phyloP scores from a whole-genome alignment of 176 grass and related monocot species.

The Lolium perenne region DNA sequence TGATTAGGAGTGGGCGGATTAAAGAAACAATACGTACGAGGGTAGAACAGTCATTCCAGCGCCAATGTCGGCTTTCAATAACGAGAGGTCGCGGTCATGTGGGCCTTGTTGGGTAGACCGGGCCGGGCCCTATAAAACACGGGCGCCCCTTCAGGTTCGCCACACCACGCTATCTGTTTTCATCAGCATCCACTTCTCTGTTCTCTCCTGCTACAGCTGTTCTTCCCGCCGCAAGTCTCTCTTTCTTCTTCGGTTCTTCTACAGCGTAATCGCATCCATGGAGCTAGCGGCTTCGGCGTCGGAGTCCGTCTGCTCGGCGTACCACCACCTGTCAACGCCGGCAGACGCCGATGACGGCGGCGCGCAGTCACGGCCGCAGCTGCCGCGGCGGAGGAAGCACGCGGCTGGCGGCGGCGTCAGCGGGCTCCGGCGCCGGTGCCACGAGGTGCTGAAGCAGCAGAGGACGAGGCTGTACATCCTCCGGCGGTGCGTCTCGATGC shows the following conservation, averaged over 20 bases:
- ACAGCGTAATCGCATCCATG: background rate
- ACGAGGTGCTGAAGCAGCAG: conserved; percentile 78
- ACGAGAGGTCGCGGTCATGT: conserved; percentile 14
- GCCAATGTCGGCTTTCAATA: conserved; percentile 16
- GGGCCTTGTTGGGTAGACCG: background rate
- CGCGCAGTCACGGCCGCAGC: background rate
- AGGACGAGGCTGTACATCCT: conserved; percentile 82
- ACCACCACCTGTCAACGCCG: conserved; percentile 32
- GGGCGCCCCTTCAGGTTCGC: background rate
- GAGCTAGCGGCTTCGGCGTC: conserved; percentile 38
- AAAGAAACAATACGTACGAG: background rate
- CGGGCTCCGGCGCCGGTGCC: conserved; percentile 66
- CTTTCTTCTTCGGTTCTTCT: background rate
- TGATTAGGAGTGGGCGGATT: background rate
- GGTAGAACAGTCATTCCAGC: conserved; percentile 33
- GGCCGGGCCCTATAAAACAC: conserved; percentile 41
- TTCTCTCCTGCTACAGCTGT: background rate
- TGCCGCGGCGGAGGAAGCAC: conserved; percentile 19
- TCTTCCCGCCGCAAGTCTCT: too few species aligned
- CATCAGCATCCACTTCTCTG: background rate
- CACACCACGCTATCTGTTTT: conserved; percentile 10
- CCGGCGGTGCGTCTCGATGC: conserved; percentile 78
- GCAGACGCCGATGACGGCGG: background rate
- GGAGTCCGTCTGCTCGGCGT: conserved; percentile 50
- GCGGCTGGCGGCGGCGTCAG: background rate